phyloP scores from a whole-genome alignment of 2,329 filamentous ascomycete genomes.

The Paraphaeosphaeria minitans region DNA sequence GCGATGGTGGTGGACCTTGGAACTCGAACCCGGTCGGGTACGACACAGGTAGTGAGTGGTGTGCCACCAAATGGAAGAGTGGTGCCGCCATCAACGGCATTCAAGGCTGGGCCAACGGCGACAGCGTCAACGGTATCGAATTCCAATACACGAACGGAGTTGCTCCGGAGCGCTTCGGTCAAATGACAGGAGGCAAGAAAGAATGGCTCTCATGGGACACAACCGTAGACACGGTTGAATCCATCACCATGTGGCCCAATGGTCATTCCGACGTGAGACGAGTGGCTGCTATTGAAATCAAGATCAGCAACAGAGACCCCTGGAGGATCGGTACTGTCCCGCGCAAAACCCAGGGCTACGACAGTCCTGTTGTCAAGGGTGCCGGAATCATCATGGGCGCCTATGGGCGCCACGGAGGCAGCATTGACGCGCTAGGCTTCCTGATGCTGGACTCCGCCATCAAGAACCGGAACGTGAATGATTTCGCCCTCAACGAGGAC shows the following conservation, averaged over 20 bases:
- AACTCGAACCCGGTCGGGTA: constrained; percentile 7
- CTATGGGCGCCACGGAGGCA: constrained; percentile 8
- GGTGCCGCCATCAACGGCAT: constrained; percentile 10
- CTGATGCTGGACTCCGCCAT: constrained; percentile 10
- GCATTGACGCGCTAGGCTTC: constrained; percentile 8
- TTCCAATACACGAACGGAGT: constrained; percentile 12
- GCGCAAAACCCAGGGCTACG: constrained; percentile 6
- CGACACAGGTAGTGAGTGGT: constrained; percentile 6
- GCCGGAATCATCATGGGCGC: constrained; percentile 11
- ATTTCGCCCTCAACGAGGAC: constrained; percentile 3
- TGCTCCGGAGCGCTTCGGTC: constrained; percentile 2
- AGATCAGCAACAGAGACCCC: constrained; percentile 7
- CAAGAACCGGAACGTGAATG: constrained; percentile 6
- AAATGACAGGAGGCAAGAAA: constrained; percentile 7
- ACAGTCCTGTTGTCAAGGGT: constrained; percentile 11
- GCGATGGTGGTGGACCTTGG: constrained; percentile 5
- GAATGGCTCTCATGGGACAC: constrained; percentile 10
- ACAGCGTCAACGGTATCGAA: constrained; percentile 10
- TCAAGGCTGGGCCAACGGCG: constrained; percentile 9
- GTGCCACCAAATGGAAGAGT: constrained; percentile 10
- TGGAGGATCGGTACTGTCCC: constrained; percentile 4
- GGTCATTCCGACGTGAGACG: constrained; percentile 7
- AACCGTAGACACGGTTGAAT: constrained; percentile 5
- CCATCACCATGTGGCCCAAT: constrained; percentile 11
- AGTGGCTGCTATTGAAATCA: constrained; percentile 10